These are phyloP conservation scores for Cystobasidiaceae sp. DNA, from an alignment of 1,284 basidiomycete species.

Conservation along the genomic window DNA sequence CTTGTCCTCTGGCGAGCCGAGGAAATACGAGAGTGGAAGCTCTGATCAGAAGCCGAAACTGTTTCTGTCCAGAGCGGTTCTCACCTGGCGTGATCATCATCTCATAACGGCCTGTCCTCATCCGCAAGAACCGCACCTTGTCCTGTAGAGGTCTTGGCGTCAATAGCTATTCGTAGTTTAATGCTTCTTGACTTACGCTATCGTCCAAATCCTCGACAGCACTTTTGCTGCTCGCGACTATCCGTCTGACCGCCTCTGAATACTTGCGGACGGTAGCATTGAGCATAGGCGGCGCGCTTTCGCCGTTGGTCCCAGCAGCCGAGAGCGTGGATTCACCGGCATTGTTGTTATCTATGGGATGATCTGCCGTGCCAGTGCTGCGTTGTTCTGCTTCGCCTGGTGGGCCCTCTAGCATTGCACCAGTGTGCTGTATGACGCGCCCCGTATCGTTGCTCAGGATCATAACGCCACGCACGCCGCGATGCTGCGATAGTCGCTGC, in stretches of 20 bases:
- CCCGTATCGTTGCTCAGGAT: slow-evolving; percentile 55
- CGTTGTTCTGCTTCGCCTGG: not conserved
- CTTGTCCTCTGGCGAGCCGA: slow-evolving; percentile 25
- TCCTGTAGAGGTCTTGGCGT: slow-evolving; percentile 57
- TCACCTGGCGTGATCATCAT: slow-evolving; percentile 87
- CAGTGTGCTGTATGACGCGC: slow-evolving; percentile 70
- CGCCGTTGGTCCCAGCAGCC: not conserved
- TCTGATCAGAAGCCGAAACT: no score
- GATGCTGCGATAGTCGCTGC: slow-evolving; percentile 66
- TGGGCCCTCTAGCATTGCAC: slow-evolving; percentile 73
- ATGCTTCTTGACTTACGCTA: slow-evolving; percentile 52
- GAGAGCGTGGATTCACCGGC: not conserved
- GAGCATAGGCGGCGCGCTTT: slow-evolving; percentile 1
- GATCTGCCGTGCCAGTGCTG: not conserved
- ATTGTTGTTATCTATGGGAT: no score
- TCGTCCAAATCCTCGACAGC: slow-evolving; percentile 67
- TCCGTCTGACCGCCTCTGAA: slow-evolving; percentile 65
- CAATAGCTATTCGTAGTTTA: not conserved
- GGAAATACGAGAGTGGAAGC: not conserved
- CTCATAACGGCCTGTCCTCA: slow-evolving; percentile 84
- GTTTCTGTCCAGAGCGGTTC: no score
- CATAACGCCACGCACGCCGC: slow-evolving; percentile 80
- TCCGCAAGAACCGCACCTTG: slow-evolving; percentile 78
- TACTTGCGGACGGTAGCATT: slow-evolving; percentile 69
- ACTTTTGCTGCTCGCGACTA: slow-evolving; percentile 67